Evolutionary conservation across 768 basidiomycete genomes (phyloP), one percentile per base, ranked within the genome.

Genomic region (Pisolithus tinctorius): DNA sequence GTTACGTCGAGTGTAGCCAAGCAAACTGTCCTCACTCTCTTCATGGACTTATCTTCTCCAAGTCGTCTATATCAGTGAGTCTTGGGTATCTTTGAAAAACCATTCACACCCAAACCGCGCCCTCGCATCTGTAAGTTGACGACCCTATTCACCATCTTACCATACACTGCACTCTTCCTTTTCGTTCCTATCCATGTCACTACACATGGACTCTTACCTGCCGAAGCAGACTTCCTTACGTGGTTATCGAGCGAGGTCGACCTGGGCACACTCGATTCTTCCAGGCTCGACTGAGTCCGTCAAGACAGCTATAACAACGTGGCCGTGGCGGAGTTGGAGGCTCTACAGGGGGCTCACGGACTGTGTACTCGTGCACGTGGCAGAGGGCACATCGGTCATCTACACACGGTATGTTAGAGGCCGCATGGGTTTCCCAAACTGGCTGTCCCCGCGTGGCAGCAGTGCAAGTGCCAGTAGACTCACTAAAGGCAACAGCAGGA

Each of bases 261-360:
- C 17, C 17, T 27, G 20, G 23, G 36, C 26, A 4, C 48, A 37
- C 25, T 92, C 26, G 79, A 84, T 16, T 89, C 90, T 0, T 73
- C 83, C 0, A 88, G 92, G 59, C 76, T 93, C 38, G 83, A 88
- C 66, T 93, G 86, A 90, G 56, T 92, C 84, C 63, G 87, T 93
- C 50, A 91, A 92, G 62, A 74, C 78, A 4, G 86, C 80, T 3
- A 65, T 29, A 7, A 4, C 7, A 9, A 31, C 30, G 30, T 10
- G 30, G 30, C 30, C 30, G 30, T 31, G 30, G 30, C 9, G 10
- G 30, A 10, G 30, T 31, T 31, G 30, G 30, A 31, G 1, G 30
- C 30, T 31, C 30, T 31, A 10, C 4, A 10, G 2, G 34, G 34
- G 34, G 34, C 34, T 34, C 13, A 13, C 14, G 4, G 13, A 13